These are phyloP conservation scores for Spinellus fusiger DNA, from an alignment of 192 early-diverging fungal genomes.

Conservation along the genomic window DNA sequence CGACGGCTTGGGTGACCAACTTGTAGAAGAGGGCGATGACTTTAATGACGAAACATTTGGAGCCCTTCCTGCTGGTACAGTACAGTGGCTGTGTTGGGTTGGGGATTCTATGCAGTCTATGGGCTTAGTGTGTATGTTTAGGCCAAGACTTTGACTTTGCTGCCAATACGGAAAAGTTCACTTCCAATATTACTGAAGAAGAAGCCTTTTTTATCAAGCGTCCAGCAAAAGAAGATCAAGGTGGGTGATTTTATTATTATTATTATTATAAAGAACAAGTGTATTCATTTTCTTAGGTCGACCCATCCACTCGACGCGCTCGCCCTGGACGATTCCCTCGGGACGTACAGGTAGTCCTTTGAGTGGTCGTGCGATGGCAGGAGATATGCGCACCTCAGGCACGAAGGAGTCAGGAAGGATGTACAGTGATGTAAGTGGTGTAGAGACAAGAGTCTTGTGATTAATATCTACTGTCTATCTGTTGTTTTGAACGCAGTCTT, in stretches of 20 bases:
- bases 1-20: conserved; percentile 49
- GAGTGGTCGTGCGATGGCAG: background rate
- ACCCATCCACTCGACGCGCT: background rate
- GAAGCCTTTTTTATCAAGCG: conserved; percentile 44
- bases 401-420: background rate
- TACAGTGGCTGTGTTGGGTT: background rate
- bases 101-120: background rate
- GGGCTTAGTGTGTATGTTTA: conserved; percentile 7
- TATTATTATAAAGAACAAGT: background rate
- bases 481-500: background rate
- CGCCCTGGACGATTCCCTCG: conserved; percentile 9
- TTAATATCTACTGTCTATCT: background rate
- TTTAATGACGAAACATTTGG: conserved; percentile 75
- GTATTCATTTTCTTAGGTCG: background rate
- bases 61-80: conserved; percentile 43
- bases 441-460: background rate
- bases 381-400: background rate
- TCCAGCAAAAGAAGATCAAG: conserved; percentile 26
- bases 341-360: background rate
- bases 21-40: conserved; percentile 63
- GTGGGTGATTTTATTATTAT: conserved; percentile 2
- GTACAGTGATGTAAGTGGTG: conserved; percentile 5
- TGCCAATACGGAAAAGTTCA: conserved; percentile 47
- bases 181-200: conserved; percentile 39
- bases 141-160: conserved; percentile 72